A percentile compares a stretch with the other conserved stretches of the same genome.
These are phyloP conservation scores for Porphyrellus sp. DNA, from an alignment of 1,284 basidiomycete species.

Conservation along the genomic window DNA sequence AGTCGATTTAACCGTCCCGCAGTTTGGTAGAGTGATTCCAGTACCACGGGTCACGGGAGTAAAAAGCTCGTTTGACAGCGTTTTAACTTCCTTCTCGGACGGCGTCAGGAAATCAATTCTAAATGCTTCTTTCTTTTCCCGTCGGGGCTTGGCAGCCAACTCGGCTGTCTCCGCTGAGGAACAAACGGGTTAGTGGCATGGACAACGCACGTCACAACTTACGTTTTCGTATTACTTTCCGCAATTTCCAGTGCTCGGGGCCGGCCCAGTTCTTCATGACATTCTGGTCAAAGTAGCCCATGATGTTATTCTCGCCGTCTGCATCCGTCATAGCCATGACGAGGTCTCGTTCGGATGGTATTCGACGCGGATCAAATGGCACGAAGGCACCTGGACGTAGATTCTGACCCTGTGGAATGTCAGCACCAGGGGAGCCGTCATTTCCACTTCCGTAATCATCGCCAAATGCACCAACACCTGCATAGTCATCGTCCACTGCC, in stretches of 20 bases:
- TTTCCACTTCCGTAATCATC: constrained; percentile 46
- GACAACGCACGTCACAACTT: constrained; percentile 27
- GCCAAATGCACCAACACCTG: constrained; percentile 41
- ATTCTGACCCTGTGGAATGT: constrained; percentile 38
- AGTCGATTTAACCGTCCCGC: constrained; percentile 37
- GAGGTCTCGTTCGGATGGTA: constrained; percentile 71
- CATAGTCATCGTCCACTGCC: constrained; percentile 57
- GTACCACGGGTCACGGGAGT: constrained; percentile 64
- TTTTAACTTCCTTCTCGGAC: constrained; percentile 62
- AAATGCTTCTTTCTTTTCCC: constrained; percentile 83
- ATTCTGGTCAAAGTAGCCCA: constrained; percentile 93
- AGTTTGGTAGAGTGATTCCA: constrained; percentile 65
- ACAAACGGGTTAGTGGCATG: constrained; percentile 5
- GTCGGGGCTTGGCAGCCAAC: constrained; percentile 50
- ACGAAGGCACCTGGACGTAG: constrained; percentile 52
- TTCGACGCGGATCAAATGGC: constrained; percentile 76
- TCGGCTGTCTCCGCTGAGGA: constrained; percentile 50
- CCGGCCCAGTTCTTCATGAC: constrained; percentile 97
- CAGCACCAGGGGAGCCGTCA: constrained; percentile 42
- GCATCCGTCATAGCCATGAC: constrained; percentile 81
- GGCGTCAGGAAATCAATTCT: constrained; percentile 83
- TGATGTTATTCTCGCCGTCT: constrained; percentile 62
- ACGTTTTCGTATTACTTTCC: constrained; percentile 75
- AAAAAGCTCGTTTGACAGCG: constrained; percentile 79
- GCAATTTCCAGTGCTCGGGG: constrained; percentile 96